Evolutionary conservation across 2,329 filamentous ascomycete genomes (phyloP), one percentile per base, ranked within the genome.

Genomic region (Achaetomium macrosporum): DNA sequence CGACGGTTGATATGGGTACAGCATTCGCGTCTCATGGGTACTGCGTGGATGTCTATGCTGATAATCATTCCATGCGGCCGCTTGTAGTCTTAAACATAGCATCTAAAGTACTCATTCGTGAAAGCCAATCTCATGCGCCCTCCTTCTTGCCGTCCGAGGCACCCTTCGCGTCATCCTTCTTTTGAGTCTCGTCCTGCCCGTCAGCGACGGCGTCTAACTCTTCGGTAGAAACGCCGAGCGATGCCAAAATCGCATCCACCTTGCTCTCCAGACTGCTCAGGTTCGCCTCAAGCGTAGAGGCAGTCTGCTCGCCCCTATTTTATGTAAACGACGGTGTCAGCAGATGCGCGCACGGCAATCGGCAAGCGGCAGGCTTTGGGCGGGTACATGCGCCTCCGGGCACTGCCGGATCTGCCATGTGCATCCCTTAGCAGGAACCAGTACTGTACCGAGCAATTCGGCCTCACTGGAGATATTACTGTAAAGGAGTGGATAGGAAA

Each of bases 201-300:
- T 46, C 50, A 2, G 33, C 51, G 2, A 35, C 17, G 1, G 33
- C 45, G 19, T 51, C 56, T 19, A 43, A 15, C 3, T 57, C 57
- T 16, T 49, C 54, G 3, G 42, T 12, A 4, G 51, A 41, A 15
- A 59, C 62, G 51, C 76, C 77, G 45, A 80, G 67, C 20, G 73
- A 72, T 15, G 74, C 75, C 19, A 83, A 69, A 19, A 83, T 68
- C 54, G 71, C 72, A 55, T 82, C 78, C n/a, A 83, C 71, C 63
- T 75, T 79, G 61, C 68, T 70, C 65, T 82, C 78, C 17, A 83
- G 70, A 33, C 62, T 74, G 9, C 71, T 69, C 46, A 83, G 70
- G 58, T 76, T 77, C 2, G 73, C 68, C 62, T 83, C 79, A 16
- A 83, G 72, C 30, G 71, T 71, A 11, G 73, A 63, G 40, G 79